A percentile compares a stretch with the other conserved stretches of the same genome.
phyloP scores from a whole-genome alignment of 2,329 filamentous ascomycete species.

The Botrytis hyacinthi region DNA sequence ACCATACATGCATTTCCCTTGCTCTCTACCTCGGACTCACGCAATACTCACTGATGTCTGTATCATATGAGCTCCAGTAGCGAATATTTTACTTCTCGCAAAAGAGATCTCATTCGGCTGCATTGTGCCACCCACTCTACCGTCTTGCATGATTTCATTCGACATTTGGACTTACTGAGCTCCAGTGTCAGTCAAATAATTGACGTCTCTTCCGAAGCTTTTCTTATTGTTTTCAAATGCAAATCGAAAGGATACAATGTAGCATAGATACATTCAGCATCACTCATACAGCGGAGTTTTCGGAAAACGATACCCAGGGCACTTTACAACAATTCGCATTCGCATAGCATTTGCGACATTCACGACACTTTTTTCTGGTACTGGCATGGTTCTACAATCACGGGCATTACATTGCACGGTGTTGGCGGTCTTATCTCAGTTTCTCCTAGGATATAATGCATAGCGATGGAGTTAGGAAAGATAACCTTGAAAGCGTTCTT shows the following conservation, averaged over 20 bases:
- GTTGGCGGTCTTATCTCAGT: background rate
- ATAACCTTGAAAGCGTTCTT: slow-evolving; percentile 7
- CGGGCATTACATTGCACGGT: background rate
- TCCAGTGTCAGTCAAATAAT: background rate
- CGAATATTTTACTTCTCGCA: background rate
- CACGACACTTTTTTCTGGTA: background rate
- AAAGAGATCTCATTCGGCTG: background rate
- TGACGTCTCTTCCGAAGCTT: background rate
- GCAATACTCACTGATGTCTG: background rate
- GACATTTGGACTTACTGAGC: background rate
- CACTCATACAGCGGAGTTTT: background rate
- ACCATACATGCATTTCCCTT: background rate
- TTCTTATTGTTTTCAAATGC: background rate
- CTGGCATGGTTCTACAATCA: background rate
- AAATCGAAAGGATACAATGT: background rate
- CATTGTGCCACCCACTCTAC: background rate
- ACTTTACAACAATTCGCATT: background rate
- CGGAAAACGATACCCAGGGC: background rate
- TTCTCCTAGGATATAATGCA: background rate
- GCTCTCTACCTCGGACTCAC: background rate
- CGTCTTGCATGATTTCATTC: background rate
- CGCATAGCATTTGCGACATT: background rate
- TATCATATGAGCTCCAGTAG: background rate
- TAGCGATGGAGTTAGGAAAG: slow-evolving; percentile 1
- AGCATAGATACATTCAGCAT: background rate